Base-by-base conservation (phyloP, 768 basidiomycete genomes). In the Phylloporus sp. region DNA sequence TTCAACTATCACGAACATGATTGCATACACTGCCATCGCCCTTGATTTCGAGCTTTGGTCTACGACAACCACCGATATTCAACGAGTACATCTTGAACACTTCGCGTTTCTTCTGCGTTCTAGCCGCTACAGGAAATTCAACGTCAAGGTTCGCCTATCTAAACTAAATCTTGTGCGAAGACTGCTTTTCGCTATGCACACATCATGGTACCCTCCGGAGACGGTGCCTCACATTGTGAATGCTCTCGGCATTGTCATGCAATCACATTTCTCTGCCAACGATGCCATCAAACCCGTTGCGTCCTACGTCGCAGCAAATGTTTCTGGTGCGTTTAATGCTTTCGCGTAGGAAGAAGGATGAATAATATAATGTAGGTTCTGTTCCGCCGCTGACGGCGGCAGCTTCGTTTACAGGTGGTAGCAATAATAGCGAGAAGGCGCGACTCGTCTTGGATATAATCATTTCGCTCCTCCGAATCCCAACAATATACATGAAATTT, bases 11-110 rank as follows among this genome's bases (percentile, higher is more conserved):
- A 80, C 85, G 45, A 95, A 95, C 60, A 75, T 84, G 5, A 75
- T 86, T 1, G 94, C 89, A 6, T 95, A 97, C 65, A 78, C 80
- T 39, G 80, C 85, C 5, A 79, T 97, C 43, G 91, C 90, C 0
- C 80, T 97, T 1, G 92, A 95, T 60, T 91, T 97, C 56, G 86
- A 91, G 46, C 81, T 97, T 11, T 97, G 95, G 95, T 82, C 88
- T 0, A 77, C 72, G 28, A 83, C 88, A 0, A 75, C 76, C 4
- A 63, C 73, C 16, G 88, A 90, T 44, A 82, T 97, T n/a, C 89
- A 91, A 59, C 76, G 76, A 5, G 78, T 83, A 12, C 86, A 93
- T 58, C 73, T 95, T 0, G 85, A 88, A 43, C 93, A 95, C 63
- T 94, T 95, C 63, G 68, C 77, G 6, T 87, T 82, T 13, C 79